A percentile compares a stretch with the other conserved stretches of the same genome.
phyloP scores from a whole-genome alignment of 768 basidiomycete species.

The Naematelia encephala region DNA sequence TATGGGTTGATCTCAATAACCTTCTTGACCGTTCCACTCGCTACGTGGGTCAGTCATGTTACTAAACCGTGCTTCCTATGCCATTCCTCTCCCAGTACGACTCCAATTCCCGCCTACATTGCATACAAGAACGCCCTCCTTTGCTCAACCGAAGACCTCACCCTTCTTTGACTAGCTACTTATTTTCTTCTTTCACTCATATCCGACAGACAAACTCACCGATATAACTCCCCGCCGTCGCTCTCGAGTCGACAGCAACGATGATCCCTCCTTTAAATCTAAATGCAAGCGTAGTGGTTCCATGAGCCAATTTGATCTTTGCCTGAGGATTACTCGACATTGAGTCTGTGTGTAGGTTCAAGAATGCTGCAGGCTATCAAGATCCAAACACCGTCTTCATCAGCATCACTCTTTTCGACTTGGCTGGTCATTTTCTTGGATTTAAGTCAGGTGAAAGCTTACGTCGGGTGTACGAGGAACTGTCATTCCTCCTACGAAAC shows the following conservation, averaged over 20 bases:
- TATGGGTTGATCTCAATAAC: conserved; percentile 99
- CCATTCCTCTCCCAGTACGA: neutral
- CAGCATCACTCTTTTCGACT: neutral
- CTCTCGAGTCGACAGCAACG: conserved; percentile 98
- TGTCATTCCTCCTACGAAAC: conserved; percentile 43
- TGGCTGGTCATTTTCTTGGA: no score
- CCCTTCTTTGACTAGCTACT: no score
- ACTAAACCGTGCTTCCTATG: neutral
- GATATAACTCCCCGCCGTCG: conserved; percentile 94
- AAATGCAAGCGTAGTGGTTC: conserved; percentile 97
- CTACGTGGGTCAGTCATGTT: conserved; percentile 53
- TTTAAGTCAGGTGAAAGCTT: no score
- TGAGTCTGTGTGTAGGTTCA: conserved; percentile 92
- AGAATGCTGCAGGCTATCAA: conserved; percentile 88
- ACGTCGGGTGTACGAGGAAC: conserved; percentile 47
- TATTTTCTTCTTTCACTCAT: neutral
- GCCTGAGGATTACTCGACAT: conserved; percentile 81
- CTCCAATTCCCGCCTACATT: no score
- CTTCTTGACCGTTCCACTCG: conserved; percentile 96
- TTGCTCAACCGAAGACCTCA: no score
- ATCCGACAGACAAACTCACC: conserved; percentile 57
- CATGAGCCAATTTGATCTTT: conserved; percentile 97
- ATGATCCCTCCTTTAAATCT: conserved; percentile 94
- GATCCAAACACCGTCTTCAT: neutral
- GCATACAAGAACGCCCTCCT: no score